Conservation (phyloP, 2,329 filamentous ascomycete genomes). For the Claviceps citrina region DNA sequence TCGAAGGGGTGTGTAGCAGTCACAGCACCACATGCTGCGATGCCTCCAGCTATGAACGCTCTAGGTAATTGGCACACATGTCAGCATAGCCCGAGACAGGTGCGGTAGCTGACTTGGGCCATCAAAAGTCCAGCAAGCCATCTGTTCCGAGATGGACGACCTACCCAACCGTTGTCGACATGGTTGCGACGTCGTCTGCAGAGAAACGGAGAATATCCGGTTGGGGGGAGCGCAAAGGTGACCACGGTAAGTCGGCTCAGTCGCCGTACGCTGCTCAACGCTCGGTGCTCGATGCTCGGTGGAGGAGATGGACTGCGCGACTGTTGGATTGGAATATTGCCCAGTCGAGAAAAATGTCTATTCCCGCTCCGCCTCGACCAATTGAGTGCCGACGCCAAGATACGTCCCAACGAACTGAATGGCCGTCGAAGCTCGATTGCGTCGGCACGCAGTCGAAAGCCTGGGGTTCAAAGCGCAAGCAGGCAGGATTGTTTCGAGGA, state of each 20-base stretch:
- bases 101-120: background rate
- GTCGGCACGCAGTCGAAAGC: background rate
- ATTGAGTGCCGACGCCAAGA: background rate
- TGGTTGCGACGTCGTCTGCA: constrained; percentile 1
- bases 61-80: constrained; percentile 23
- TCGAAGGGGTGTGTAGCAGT: constrained; percentile 97
- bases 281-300: too few species aligned
- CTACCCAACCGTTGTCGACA: constrained; percentile 26
- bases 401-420: background rate
- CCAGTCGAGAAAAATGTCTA: too few species aligned
- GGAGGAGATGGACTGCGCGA: too few species aligned
- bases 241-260: too few species aligned
- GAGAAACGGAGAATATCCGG: background rate
- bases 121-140: background rate
- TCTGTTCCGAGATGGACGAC: constrained; percentile 4
- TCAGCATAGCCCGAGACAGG: constrained; percentile 4
- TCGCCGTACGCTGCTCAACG: too few species aligned
- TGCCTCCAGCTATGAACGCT: constrained; percentile 87
- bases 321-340: too few species aligned
- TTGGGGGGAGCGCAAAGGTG: too few species aligned
- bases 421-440: constrained; percentile 3
- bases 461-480: background rate
- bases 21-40: constrained; percentile 92
- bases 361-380: too few species aligned
- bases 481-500: too few species aligned